Evolutionary conservation across 2,329 filamentous ascomycete species (phyloP).

Genomic region (Colletotrichum melonis): DNA sequence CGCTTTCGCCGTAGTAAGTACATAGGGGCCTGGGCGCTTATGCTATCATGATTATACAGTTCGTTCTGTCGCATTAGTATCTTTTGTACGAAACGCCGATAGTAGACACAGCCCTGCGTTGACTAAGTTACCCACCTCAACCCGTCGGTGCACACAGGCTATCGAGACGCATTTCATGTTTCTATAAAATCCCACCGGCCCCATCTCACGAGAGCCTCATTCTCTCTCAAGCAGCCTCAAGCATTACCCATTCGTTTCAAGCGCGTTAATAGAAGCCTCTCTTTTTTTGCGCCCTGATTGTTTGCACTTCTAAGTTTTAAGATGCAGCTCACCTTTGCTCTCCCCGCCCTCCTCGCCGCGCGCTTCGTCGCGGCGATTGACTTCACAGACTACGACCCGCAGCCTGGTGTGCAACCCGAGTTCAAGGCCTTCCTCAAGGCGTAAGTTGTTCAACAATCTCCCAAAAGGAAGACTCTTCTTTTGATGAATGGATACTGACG

Average conservation of each 20-base stretch:
- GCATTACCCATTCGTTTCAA: background rate
- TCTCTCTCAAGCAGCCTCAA: background rate
- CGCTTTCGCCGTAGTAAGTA: background rate
- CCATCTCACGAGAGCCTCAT: background rate
- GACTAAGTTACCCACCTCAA: background rate
- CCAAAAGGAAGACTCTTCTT: no score
- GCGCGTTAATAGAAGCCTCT: no score
- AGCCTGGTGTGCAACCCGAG: conserved; percentile 18
- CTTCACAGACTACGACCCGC: conserved; percentile 17
- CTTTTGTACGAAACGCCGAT: background rate
- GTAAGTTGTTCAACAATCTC: background rate
- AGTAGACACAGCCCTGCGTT: background rate
- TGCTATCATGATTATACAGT: background rate
- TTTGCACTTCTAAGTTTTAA: background rate
- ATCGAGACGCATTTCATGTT: background rate
- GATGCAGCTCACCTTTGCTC: background rate
- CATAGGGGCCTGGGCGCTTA: background rate
- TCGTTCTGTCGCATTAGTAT: background rate
- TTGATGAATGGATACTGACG: background rate
- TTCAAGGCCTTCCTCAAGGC: conserved; percentile 23
- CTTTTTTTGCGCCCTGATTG: background rate
- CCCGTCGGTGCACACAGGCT: background rate
- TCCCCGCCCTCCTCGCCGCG: background rate
- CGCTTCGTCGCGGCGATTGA: conserved; percentile 13
- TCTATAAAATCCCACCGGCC: background rate